Conservation (phyloP, 768 basidiomycete species). For the Suillus subluteus region DNA sequence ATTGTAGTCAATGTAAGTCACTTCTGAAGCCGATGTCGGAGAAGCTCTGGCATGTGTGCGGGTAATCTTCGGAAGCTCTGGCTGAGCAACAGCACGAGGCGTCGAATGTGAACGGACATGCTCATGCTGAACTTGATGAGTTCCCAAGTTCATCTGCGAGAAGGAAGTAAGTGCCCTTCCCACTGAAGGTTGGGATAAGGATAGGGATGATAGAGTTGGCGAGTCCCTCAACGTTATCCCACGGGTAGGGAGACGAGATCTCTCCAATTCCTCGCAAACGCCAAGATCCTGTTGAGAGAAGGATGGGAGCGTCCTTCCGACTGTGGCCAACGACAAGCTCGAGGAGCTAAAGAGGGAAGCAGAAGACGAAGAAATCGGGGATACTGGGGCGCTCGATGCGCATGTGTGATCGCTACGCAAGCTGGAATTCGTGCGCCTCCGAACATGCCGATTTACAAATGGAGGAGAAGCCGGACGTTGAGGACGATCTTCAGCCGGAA, state of each 20-base stretch:
- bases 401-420: slow-evolving; percentile 30
- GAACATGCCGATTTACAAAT: slow-evolving; percentile 36
- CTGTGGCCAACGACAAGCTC: slow-evolving; percentile 24
- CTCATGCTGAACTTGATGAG: slow-evolving; percentile 1
- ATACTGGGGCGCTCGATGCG: slow-evolving; percentile 36
- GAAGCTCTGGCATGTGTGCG: slow-evolving; percentile 19
- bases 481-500: background rate
- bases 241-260: slow-evolving; percentile 24
- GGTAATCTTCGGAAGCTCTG: background rate
- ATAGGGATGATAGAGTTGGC: background rate
- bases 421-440: slow-evolving; percentile 37
- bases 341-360: slow-evolving; percentile 31
- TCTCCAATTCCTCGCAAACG: slow-evolving; percentile 25
- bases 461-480: slow-evolving; percentile 37
- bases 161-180: slow-evolving; percentile 10
- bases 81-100: background rate
- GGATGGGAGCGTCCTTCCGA: slow-evolving; percentile 15
- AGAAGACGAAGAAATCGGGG: slow-evolving; percentile 33
- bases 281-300: slow-evolving; percentile 17
- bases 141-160: slow-evolving; percentile 5
- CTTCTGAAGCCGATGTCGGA: slow-evolving; percentile 20
- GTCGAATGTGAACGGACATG: slow-evolving; percentile 9
- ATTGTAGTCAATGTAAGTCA: slow-evolving; percentile 32
- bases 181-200: slow-evolving; percentile 3
- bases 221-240: slow-evolving; percentile 16